Evolutionary conservation across 1,284 basidiomycete species (phyloP).

Genomic region (Cutaneotrichosporon cutaneum): DNA sequence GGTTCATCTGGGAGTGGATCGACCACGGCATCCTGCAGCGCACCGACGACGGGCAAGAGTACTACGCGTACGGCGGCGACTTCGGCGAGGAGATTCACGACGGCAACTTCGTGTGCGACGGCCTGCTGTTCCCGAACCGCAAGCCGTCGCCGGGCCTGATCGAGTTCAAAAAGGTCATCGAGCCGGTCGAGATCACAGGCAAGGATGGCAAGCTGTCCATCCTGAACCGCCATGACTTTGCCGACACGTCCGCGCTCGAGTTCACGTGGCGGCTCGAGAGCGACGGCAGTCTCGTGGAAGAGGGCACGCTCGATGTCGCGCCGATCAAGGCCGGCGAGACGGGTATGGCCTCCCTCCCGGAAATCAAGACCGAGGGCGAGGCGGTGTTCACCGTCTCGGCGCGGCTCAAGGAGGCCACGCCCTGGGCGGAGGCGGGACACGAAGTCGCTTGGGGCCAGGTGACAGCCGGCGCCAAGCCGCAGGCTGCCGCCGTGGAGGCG

Average conservation of each 20-base stretch:
- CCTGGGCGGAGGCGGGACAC: slow-evolving; percentile 26
- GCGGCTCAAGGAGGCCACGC: neutral
- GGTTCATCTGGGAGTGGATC: slow-evolving; percentile 40
- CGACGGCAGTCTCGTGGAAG: slow-evolving; percentile 6
- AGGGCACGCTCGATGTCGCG: slow-evolving; percentile 18
- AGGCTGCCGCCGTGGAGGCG: neutral
- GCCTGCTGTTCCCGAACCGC: slow-evolving; percentile 32
- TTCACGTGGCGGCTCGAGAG: slow-evolving; percentile 27
- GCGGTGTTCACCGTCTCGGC: slow-evolving; percentile 17
- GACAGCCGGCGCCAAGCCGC: neutral
- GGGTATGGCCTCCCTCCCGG: slow-evolving; percentile 6
- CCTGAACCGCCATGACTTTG: slow-evolving; percentile 27
- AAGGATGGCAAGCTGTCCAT: neutral
- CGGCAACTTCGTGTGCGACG: slow-evolving; percentile 32
- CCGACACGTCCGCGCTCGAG: slow-evolving; percentile 13
- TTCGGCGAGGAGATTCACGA: slow-evolving; percentile 36
- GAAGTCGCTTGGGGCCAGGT: slow-evolving; percentile 28
- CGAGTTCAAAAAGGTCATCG: slow-evolving; percentile 27
- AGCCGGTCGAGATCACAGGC: slow-evolving; percentile 20
- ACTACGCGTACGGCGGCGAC: slow-evolving; percentile 32
- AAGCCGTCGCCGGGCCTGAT: slow-evolving; percentile 25
- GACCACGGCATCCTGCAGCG: slow-evolving; percentile 29
- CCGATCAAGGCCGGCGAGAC: slow-evolving; percentile 7
- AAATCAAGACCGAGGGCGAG: slow-evolving; percentile 1
- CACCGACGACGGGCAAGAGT: slow-evolving; percentile 15